Evolutionary conservation across 140 eudicot species (phyloP).

Genomic region (Cichorium intybus): DNA sequence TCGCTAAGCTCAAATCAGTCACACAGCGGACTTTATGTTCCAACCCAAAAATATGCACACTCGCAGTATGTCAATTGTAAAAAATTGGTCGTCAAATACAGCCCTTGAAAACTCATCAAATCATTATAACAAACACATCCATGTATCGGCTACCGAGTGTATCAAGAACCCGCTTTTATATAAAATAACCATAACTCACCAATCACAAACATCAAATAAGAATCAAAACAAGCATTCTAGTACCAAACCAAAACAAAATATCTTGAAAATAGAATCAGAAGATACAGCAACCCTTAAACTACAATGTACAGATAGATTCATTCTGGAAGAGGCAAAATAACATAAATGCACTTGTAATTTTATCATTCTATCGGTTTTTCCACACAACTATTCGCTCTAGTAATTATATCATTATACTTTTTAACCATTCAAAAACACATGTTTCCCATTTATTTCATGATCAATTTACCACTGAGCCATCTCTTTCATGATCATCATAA

Average conservation of each 20-base stretch:
- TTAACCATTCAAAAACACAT: background rate
- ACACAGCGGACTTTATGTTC: no score
- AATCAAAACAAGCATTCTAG: conserved; percentile 14
- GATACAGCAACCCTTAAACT: background rate
- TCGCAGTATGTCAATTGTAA: no score
- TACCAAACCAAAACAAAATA: conserved; percentile 3
- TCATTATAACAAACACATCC: no score
- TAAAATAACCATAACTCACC: conserved; percentile 27
- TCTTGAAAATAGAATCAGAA: background rate
- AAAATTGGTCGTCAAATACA: no score
- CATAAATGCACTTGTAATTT: background rate
- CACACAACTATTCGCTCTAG: background rate
- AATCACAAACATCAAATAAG: conserved; percentile 21
- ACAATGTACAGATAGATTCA: conserved; percentile 28
- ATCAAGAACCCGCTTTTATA: conserved; percentile 15
- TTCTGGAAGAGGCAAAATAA: conserved; percentile 60
- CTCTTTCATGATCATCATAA: no score
- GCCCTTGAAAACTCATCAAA: no score
- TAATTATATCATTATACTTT: background rate
- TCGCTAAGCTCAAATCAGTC: no score
- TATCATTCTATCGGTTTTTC: background rate
- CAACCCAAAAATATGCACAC: no score
- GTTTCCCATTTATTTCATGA: no score
- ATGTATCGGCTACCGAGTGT: background rate
- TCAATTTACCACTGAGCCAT: no score